Evolutionary conservation across 75 land plant genomes (phyloP), one percentile per base, ranked within the genome.

Genomic region (Ceratopteris richardii): DNA sequence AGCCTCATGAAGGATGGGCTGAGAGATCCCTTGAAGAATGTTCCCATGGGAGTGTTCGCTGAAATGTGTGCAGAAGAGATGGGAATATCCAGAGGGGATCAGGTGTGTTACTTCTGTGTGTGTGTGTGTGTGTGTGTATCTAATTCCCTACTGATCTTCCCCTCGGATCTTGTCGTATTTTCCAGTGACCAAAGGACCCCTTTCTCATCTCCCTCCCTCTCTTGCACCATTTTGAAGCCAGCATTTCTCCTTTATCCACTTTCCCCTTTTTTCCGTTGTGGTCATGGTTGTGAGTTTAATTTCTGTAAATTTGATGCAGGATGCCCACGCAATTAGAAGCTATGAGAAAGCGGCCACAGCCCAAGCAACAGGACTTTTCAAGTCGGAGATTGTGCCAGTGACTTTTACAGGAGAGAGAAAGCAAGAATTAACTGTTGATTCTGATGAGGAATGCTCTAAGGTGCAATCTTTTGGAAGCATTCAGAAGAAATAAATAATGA

Each of bases 361-460:
- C 1, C 75, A 65, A 58, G 70, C 66, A 54, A 25, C 60, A 28
- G 75, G 75, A 24, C n/a, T 51, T 16, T 31, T 30, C 29, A 66
- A 65, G 30, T 25, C 24, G 13, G 75, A 72, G 54, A 65, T 72
- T 47, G 63, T 52, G 29, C 64, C 69, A 9, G 69, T 72, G 29
- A 48, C 27, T 21, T 33, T 70, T 26, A 19, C 42, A 28, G 73
- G 61, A 28, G 64, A 66, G 50, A 43, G 57, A 31, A 66, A 69
- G 33, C 46, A 57, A 20, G 51, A 24, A 18, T 13, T 17, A 12
- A 42, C 58, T 5, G 66, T 69, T 10, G 47, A 48, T 42, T 28
- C 41, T 13, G 73, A 70, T 42, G 73, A 70, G 28, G 73, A 70
- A 41, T 70, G 73, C 43, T 58, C 55, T 60, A 62, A 63, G 73